These are phyloP conservation scores for Cystofilobasidium macerans DNA, from an alignment of 768 basidiomycete species.

Conservation along the genomic window DNA sequence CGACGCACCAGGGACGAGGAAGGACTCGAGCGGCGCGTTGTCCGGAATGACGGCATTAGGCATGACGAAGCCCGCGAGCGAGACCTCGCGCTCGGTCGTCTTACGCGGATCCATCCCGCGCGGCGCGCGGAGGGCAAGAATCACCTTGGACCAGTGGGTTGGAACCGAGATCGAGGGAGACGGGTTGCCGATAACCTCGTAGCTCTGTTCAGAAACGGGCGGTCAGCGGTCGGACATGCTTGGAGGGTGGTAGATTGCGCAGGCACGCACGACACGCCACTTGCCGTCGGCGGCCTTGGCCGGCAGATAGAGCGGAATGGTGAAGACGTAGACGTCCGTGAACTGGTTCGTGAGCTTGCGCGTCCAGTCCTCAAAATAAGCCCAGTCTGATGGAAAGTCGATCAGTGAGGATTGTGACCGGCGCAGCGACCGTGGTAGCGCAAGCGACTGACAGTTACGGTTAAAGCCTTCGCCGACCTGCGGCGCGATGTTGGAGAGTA, in stretches of 20 bases:
- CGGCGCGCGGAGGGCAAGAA: conserved; percentile 58
- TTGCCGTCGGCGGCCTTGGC: conserved; percentile 67
- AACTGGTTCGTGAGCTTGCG: conserved; percentile 75
- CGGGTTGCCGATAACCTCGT: conserved; percentile 80
- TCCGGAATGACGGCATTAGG: conserved; percentile 91
- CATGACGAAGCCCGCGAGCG: conserved; percentile 86
- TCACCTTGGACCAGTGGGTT: conserved; percentile 95
- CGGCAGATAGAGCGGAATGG: conserved; percentile 91
- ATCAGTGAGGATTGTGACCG: neutral
- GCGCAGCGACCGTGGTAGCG: neutral
- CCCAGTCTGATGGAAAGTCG: conserved; percentile 60
- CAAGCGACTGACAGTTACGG: conserved; percentile 62
- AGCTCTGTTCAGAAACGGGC: conserved; percentile 49
- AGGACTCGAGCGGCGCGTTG: conserved; percentile 62
- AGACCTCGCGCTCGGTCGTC: conserved; percentile 47
- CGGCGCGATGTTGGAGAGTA: conserved; percentile 89
- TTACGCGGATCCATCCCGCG: conserved; percentile 10
- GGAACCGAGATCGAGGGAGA: conserved; percentile 87
- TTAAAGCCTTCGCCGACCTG: conserved; percentile 98
- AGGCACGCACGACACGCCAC: conserved; percentile 86
- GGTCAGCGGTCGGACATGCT: neutral
- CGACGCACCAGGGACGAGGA: conserved; percentile 66
- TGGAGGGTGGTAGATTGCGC: neutral
- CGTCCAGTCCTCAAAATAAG: conserved; percentile 92
- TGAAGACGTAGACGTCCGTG: conserved; percentile 93